Evolutionary conservation across 768 basidiomycete genomes (phyloP).

Genomic region (Strobilomyces dryophilus): DNA sequence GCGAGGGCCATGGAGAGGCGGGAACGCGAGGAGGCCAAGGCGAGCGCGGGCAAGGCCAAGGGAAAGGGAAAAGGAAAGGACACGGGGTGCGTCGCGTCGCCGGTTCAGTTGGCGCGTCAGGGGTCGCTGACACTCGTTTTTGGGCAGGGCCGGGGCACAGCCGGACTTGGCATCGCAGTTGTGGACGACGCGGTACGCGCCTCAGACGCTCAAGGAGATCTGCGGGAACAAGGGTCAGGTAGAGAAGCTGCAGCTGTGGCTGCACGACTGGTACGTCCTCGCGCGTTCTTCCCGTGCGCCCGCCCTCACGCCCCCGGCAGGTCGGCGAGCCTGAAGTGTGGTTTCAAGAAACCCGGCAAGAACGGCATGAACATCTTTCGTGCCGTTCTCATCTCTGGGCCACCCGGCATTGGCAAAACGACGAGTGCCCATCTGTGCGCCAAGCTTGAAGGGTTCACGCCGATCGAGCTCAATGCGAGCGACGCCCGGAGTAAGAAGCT

Average conservation of each 20-base stretch:
- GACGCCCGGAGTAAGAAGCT: slow-evolving; percentile 95
- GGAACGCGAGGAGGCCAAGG: slow-evolving; percentile 53
- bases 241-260: slow-evolving; percentile 85
- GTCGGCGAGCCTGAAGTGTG: slow-evolving; percentile 64
- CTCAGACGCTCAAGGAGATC: slow-evolving; percentile 79
- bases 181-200: slow-evolving; percentile 96
- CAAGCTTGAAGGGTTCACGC: slow-evolving; percentile 83
- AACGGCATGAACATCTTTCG: slow-evolving; percentile 82
- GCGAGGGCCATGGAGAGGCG: slow-evolving; percentile 77
- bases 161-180: slow-evolving; percentile 60
- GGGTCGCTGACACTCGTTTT: neutral
- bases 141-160: slow-evolving; percentile 24
- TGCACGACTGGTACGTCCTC: slow-evolving; percentile 72
- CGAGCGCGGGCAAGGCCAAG: neutral
- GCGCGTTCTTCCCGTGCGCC: neutral
- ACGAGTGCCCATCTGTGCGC: slow-evolving; percentile 93
- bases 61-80: slow-evolving; percentile 3
- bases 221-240: slow-evolving; percentile 94
- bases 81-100: slow-evolving; percentile 14
- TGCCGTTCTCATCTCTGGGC: slow-evolving; percentile 86
- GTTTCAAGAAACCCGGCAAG: slow-evolving; percentile 95
- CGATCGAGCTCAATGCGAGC: slow-evolving; percentile 95
- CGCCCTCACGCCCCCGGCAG: slow-evolving; percentile 34
- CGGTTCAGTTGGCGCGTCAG: neutral
- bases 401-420: slow-evolving; percentile 97